Base-by-base conservation (phyloP, 208 protist species). In the Vickermania spadyakhi region DNA sequence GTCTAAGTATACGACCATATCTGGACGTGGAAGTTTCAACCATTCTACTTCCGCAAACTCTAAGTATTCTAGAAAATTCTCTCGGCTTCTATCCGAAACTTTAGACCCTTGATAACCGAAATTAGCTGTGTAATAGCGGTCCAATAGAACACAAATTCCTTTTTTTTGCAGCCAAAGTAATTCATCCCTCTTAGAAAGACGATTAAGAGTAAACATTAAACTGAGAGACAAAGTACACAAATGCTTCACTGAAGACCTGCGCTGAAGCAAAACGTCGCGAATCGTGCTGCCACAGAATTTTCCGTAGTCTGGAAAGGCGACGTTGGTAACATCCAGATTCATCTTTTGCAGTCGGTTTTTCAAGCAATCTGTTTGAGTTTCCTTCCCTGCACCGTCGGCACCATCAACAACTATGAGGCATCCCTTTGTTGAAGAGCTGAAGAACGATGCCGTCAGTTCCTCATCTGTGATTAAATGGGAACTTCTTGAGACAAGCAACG, bases 91-190 rank as follows among this genome's bases (percentile, higher is more conserved):
- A 13, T 59, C 62, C 21, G 77, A 66, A 28, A 94, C 66, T 63
- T 97, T 97, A 25, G 79, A 84, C 23, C 76, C 86, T 56, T 97
- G 92, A 65, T 97, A 86, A 3, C 92, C 92, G 49, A 86, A 97
- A 61, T 94, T 96, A 22, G 89, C 76, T 2, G 89, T 92, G 59
- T 93, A 90, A 66, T 95, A 97, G 18, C 92, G 75, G 68, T 97
- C 92, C 3, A 94, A 70, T 58, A 96, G 62, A 28, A 95, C 79
- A 23, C 65, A 70, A 29, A 49, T 63, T 13, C 89, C 87, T n/a
- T 70, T 75, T 2, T 42, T 45, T 49, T 84, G 52, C 86, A 87
- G 94, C 36, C 73, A 80, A 3, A 55, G 60, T 58, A 97, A 70
- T 50, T 84, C 58, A 0, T 81, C 74, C 22, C 73, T 56, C 41